Base-by-base conservation (phyloP, 2,329 filamentous ascomycete genomes). In the Botrytis byssoidea region DNA sequence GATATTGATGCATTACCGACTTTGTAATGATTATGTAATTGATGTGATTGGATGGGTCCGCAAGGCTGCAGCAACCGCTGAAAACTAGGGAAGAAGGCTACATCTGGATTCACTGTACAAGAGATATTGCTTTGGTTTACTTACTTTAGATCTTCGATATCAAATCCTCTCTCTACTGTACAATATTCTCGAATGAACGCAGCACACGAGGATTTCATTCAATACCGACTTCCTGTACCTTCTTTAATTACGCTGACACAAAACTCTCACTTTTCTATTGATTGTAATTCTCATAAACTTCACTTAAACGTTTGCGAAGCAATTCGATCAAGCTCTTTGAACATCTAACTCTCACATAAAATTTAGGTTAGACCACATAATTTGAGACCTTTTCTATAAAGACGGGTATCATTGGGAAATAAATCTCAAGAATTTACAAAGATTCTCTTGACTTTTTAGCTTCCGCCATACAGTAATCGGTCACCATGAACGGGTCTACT, bases 401-500 rank as follows among this genome's bases (percentile, higher is more conserved):
- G 22, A 67, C 65, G 32, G 40, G 46, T 29, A 35, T 40, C 46
- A 29, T 40, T 55, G 44, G 25, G 20, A 32, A 25, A 67, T 67
- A 55, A 67, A 55, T 32, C 40, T 18, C 22, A 63, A 32, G 42
- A 42, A 65, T 71, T 46, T 32, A 35, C 37, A 64, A 40, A 46
- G 32, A 8, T 12, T 65, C 51, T 10, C 22, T 25, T n/a, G 37
- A 8, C 22, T 42, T 55, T 46, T 7, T n/a, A 12, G 42, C 57
- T 37, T 68, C 29, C 37, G 18, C 57, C 51, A 59, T 42, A 59
- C 32, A 59, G 25, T 55, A n/a, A 42, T 44, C 44, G 51, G n/a
- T 44, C 75, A 77, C 37, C 44, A 80, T 81, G 79, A 79, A 79
- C 75, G 74, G 75, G 65, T 74, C 77, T 70, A 70, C 76, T 68